phyloP scores from a whole-genome alignment of 176 grass and related monocot genomes.

The Aegilops longissima region DNA sequence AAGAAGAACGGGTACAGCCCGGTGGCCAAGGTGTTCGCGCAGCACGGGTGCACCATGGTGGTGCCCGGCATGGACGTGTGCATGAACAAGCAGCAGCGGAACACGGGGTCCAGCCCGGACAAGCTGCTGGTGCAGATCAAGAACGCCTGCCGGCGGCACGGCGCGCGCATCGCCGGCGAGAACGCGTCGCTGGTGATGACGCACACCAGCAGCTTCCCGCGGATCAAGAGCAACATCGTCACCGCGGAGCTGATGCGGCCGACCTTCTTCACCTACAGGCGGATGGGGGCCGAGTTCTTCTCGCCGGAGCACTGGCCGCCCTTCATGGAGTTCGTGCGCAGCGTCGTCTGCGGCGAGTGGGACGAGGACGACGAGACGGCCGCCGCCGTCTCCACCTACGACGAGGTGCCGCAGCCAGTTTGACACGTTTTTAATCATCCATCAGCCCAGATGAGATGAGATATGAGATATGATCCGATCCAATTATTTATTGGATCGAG shows the following conservation, averaged over 20 bases:
- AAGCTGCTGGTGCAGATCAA: slow-evolving; percentile 62
- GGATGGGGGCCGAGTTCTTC: slow-evolving; percentile 83
- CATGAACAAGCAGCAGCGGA: slow-evolving; percentile 52
- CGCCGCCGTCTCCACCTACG: background rate
- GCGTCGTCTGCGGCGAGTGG: slow-evolving; percentile 51
- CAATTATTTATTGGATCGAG: slow-evolving; percentile 20
- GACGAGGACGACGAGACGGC: slow-evolving; percentile 51
- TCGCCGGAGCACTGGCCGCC: slow-evolving; percentile 86
- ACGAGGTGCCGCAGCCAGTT: slow-evolving; percentile 30
- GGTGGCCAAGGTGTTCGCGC: slow-evolving; percentile 66
- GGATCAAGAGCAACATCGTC: slow-evolving; percentile 49
- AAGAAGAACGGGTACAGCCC: slow-evolving; percentile 64
- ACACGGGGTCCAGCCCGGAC: slow-evolving; percentile 49
- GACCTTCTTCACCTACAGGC: slow-evolving; percentile 53
- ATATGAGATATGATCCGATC: slow-evolving; percentile 18
- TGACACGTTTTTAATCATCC: background rate
- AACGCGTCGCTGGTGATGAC: slow-evolving; percentile 55
- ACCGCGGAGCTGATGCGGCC: slow-evolving; percentile 38
- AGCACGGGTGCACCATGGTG: slow-evolving; percentile 56
- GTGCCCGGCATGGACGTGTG: slow-evolving; percentile 69
- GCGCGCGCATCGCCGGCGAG: slow-evolving; percentile 62
- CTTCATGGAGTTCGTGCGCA: slow-evolving; percentile 67
- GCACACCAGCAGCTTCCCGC: slow-evolving; percentile 49
- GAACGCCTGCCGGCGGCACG: slow-evolving; percentile 50
- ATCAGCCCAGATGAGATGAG: background rate